A percentile compares a stretch with the other conserved stretches of the same genome.
Evolutionary conservation across 2,329 filamentous ascomycete species (phyloP).

Genomic region (Mycosphaerella sp.): DNA sequence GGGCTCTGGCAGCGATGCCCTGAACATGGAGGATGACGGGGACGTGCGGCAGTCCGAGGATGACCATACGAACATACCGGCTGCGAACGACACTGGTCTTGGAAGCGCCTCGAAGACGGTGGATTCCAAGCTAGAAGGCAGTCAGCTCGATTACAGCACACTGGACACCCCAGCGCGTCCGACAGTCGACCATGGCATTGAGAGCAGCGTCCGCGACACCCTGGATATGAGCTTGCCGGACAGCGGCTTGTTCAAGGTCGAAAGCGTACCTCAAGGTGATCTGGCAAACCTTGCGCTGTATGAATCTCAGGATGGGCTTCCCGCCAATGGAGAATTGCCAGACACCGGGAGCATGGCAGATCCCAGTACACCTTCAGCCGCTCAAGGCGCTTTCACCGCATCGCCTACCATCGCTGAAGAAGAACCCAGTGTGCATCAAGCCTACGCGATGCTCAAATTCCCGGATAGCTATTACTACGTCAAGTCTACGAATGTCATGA

Average conservation of each 20-base stretch:
- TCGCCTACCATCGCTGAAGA: conserved; percentile 11
- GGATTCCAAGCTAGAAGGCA: not conserved
- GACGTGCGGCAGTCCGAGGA: not conserved
- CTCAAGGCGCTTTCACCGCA: conserved; percentile 1
- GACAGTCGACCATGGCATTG: conserved; percentile 18
- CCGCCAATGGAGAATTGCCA: not conserved
- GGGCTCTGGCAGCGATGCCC: not conserved
- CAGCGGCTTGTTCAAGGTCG: conserved; percentile 2
- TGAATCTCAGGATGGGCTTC: not conserved
- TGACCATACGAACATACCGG: not conserved
- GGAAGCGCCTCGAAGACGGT: not conserved
- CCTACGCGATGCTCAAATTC: conserved; percentile 64
- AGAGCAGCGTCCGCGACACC: conserved; percentile 21
- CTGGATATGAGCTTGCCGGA: not conserved
- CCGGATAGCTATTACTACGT: conserved; percentile 72
- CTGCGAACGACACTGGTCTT: not conserved
- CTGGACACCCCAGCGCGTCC: conserved; percentile 16
- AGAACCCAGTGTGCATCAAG: conserved; percentile 27
- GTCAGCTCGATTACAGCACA: not conserved
- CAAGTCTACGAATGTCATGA: conserved; percentile 65
- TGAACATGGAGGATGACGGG: not conserved
- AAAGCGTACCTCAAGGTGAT: conserved; percentile 1
- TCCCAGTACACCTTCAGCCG: conserved; percentile 5
- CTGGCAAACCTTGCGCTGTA: not conserved
- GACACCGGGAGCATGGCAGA: not conserved